phyloP scores from a whole-genome alignment of 2,329 filamentous ascomycete genomes.

The Cladosporium sp. region DNA sequence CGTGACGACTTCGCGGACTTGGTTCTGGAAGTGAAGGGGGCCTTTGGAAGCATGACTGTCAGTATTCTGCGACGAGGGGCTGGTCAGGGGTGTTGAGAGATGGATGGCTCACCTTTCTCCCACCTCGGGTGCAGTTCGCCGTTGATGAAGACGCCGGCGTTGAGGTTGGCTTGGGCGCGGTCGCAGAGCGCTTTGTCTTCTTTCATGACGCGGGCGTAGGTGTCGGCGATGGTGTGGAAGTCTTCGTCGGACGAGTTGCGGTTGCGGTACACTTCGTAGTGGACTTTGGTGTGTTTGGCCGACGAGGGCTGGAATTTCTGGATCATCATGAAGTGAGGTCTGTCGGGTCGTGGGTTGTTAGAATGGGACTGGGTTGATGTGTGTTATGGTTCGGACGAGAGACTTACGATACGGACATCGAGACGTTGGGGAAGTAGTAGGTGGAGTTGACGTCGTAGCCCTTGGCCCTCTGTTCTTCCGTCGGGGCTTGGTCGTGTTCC shows the following conservation, averaged over 20 bases:
- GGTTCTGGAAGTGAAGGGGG: constrained; percentile 51
- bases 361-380: too few species aligned
- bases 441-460: constrained; percentile 44
- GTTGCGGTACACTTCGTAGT: constrained; percentile 59
- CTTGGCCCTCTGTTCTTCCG: constrained; percentile 42
- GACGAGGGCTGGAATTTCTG: constrained; percentile 56
- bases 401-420: constrained; percentile 47
- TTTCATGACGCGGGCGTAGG: constrained; percentile 58
- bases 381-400: background rate
- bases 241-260: constrained; percentile 53
- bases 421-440: constrained; percentile 48
- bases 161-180: constrained; percentile 55
- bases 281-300: constrained; percentile 48
- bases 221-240: constrained; percentile 51
- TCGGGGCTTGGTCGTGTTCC: constrained; percentile 42
- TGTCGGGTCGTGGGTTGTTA: too few species aligned
- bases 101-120: constrained; percentile 15
- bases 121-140: constrained; percentile 54
- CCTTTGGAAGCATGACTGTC: constrained; percentile 44
- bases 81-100: too few species aligned
- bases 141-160: constrained; percentile 55
- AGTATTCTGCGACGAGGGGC: too few species aligned
- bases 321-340: constrained; percentile 56
- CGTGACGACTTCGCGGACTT: constrained; percentile 43
- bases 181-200: constrained; percentile 61